These are phyloP conservation scores for Pycnococcus provasolii DNA, from an alignment of 139 green algal genomes.

Conservation along the genomic window DNA sequence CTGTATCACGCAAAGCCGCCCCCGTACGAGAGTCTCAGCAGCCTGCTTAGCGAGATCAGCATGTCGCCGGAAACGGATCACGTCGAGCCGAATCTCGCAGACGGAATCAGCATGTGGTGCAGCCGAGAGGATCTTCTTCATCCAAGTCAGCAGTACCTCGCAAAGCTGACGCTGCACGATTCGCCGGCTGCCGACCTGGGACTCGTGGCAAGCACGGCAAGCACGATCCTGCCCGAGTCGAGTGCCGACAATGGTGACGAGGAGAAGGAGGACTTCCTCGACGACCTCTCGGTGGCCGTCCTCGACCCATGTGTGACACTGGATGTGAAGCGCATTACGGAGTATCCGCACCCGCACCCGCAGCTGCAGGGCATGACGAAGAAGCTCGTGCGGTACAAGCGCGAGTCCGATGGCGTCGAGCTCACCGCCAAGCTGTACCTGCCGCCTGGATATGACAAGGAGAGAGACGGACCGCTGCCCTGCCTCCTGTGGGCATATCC, in stretches of 20 bases:
- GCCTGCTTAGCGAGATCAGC: no score
- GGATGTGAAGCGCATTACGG: slow-evolving; percentile 53
- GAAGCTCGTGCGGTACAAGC: slow-evolving; percentile 81
- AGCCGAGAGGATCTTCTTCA: no score
- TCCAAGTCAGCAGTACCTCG: no score
- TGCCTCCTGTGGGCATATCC: slow-evolving; percentile 93
- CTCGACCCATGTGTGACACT: background rate
- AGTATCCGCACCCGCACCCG: slow-evolving; percentile 93
- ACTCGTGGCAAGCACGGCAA: no score
- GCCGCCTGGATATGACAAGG: slow-evolving; percentile 63
- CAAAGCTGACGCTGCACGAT: no score
- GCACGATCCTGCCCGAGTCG: no score
- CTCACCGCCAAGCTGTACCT: slow-evolving; percentile 90
- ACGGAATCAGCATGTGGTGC: no score
- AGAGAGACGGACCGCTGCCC: slow-evolving; percentile 68
- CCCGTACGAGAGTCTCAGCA: no score
- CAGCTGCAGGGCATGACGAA: slow-evolving; percentile 71
- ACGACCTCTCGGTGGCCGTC: background rate
- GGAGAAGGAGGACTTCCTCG: background rate
- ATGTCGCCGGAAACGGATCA: no score
- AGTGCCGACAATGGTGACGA: background rate
- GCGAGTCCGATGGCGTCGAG: slow-evolving; percentile 70
- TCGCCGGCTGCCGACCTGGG: no score
- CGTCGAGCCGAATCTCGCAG: no score
- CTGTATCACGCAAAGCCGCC: no score